Base-by-base conservation (phyloP, 2,329 filamentous ascomycete species). In the Fusarium paranaense region DNA sequence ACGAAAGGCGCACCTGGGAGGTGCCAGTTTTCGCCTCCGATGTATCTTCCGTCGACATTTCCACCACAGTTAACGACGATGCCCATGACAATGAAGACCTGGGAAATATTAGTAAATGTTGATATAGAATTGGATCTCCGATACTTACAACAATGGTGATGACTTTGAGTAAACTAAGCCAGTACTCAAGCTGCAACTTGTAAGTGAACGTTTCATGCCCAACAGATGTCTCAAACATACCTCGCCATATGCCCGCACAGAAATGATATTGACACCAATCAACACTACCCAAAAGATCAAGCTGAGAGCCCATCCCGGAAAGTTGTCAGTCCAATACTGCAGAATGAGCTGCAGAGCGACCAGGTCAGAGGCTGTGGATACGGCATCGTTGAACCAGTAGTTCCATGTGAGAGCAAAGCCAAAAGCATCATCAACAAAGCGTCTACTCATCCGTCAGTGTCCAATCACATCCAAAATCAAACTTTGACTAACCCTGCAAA, bases 321-420 rank as follows among this genome's bases (percentile, higher is more conserved):
- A 90, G 68, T 87, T 86, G 52, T 89, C 86, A n/a, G 38, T 88
- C 90, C 90, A 92, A 78, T 90, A 92, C 57, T 90, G 81, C 62
- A 92, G 80, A 2, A 92, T 77, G 3, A 92, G 81, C 86, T 83
- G 82, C 30, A 83, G 70, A 1, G 82, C 82, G 22, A 92, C 88
- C 30, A 92, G 81, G 81, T 93, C 90, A 0, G 89, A 84, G 0
- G 90, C 90, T 2, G 81, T 83, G 0, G 82, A 83, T 0, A 83
- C 81, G 30, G 90, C 90, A 80, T 92, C 90, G 78, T 92, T 92
- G 76, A 92, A 91, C 90, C 90, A 92, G 79, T 89, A 90, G 73
- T 90, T 90, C 88, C 87, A 90, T 0, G 87, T 89, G 33, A 89
- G 78, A 4, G 87, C 87, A 70, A 89, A 89, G 1, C 87, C 87